Percentiles rank a stretch among this genome's conserved stretches.
Conservation (phyloP, 176 grass and related monocot species). For the Stipa capillata region DNA sequence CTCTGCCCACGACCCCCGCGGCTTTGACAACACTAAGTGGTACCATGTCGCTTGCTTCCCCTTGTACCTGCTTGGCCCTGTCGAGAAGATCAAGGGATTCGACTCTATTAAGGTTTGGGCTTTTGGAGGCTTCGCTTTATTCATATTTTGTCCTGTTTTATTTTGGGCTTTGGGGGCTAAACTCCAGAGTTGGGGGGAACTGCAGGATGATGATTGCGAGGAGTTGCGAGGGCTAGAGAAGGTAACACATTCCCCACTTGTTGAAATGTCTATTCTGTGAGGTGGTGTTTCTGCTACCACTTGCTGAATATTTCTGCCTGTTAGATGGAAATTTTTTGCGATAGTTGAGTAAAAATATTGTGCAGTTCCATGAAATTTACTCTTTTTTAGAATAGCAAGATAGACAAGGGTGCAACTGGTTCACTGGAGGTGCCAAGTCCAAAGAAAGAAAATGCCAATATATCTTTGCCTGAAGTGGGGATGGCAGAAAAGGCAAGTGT, state of each 20-base stretch:
- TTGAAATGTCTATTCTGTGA: not conserved
- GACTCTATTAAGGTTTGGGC: slow-evolving; percentile 45
- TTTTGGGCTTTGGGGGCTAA: not conserved
- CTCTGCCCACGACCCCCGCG: slow-evolving; percentile 24
- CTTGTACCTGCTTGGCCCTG: slow-evolving; percentile 30
- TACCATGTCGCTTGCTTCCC: too few species aligned
- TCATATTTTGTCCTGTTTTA: not conserved
- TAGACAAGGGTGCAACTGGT: not conserved
- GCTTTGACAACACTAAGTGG: slow-evolving; percentile 43
- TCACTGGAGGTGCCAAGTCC: slow-evolving; percentile 20
- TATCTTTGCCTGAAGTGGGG: slow-evolving; percentile 25
- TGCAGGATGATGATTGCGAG: slow-evolving; percentile 25
- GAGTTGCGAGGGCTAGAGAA: slow-evolving; percentile 40
- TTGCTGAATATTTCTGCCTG: not conserved
- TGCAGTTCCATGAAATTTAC: not conserved
- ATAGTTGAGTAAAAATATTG: not conserved
- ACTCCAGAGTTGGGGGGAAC: not conserved
- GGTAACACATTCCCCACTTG: not conserved
- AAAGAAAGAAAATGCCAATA: slow-evolving; percentile 36
- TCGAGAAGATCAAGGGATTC: slow-evolving; percentile 51
- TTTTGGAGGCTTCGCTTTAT: not conserved
- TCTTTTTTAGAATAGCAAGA: slow-evolving; percentile 40
- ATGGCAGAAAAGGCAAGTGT: slow-evolving; percentile 14
- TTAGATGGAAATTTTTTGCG: not conserved
- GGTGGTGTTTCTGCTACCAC: not conserved